A percentile compares a stretch with the other conserved stretches of the same genome.
These are phyloP conservation scores for Phytophthora megakarya DNA, from an alignment of 352 stramenopile species.

Conservation along the genomic window DNA sequence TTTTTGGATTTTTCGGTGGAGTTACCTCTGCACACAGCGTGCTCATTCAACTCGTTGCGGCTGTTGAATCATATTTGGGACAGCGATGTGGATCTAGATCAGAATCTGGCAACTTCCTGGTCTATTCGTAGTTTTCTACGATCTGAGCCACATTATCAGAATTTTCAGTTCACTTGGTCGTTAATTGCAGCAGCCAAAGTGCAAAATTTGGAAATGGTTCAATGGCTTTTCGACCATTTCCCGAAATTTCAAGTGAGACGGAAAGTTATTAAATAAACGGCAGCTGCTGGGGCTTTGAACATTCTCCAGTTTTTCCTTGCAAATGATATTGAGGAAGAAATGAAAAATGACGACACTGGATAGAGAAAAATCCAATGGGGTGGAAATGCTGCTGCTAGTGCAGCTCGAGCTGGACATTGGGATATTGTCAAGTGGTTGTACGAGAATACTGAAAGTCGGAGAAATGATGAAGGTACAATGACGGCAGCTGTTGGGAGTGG, in stretches of 20 bases:
- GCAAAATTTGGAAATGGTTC: neutral
- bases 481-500: neutral
- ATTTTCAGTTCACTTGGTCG: conserved; percentile 4
- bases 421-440: conserved; percentile 14
- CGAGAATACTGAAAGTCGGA: neutral
- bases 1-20: conserved; percentile 21
- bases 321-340: neutral
- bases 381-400: neutral
- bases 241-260: neutral
- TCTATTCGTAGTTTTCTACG: neutral
- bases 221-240: conserved; percentile 19
- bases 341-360: neutral
- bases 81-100: neutral
- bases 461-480: neutral
- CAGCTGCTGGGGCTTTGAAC: neutral
- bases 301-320: conserved; percentile 17
- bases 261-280: conserved; percentile 8
- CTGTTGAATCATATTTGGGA: conserved; percentile 15
- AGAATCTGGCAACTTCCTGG: neutral
- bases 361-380: conserved; percentile 1
- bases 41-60: conserved; percentile 3
- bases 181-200: neutral
- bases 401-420: neutral
- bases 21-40: conserved; percentile 3
- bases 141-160: neutral